Base-by-base conservation (phyloP, 2,329 filamentous ascomycete species). In the Aspergillus ochraceus region DNA sequence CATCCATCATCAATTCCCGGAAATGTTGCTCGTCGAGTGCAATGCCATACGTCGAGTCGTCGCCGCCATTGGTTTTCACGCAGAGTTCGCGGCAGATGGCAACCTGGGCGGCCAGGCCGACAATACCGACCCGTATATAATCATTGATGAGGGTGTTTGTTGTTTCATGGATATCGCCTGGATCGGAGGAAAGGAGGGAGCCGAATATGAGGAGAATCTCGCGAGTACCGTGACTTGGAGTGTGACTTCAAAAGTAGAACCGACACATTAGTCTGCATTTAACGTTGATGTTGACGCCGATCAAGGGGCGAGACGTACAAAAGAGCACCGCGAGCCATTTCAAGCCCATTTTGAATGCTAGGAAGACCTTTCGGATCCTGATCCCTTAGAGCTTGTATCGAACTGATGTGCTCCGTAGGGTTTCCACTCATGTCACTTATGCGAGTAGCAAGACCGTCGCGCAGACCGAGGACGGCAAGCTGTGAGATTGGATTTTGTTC, bases 401-500 rank as follows among this genome's bases (percentile, higher is more conserved):
- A 88, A 64, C 89, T 86, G 58, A 97, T 86, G 74, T 98, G 95
- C 61, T 96, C 91, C 9, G 88, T 88, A 2, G 94, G 92, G 71
- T 97, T 97, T 10, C 95, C 95, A 57, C 90, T 90, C 81, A 98
- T 88, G 71, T 97, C 91, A 71, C 90, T 95, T 64, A 99, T 86
- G 45, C 91, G 83, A 24, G 96, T 82, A 2, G 93, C 93, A 17
- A 98, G 82, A 17, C 95, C 95, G 74, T 98, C 95, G 62, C 91
- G 87, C 90, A 98, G 97, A 54, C 91, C 94, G 45, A 99, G 82
- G 30, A 99, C 89, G 24, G 90, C 93, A 58, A 99, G 85, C 77
- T 99, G 95, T 10, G 92, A 96, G 66, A 99, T 98, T 11, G 95
- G 95, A 70, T 99, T 99, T 77, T 99, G 95, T 77, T 98, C 95